A percentile compares a stretch with the other conserved stretches of the same genome.
Evolutionary conservation across 495 filamentous ascomycete genomes (phyloP).

Genomic region (Hypomontagnella submonticulosa): DNA sequence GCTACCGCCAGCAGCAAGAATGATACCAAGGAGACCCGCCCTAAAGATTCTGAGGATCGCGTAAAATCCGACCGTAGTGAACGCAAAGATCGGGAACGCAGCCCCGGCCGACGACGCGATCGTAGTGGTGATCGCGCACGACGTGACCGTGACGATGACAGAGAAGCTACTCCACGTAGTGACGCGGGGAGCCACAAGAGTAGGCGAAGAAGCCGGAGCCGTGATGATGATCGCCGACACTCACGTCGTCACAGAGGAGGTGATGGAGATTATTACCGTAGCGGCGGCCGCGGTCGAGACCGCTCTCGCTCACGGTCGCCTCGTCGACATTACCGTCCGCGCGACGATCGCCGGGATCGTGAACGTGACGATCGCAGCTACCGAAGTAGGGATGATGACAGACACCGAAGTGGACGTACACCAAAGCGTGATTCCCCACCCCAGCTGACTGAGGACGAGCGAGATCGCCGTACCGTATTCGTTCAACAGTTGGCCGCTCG

Average conservation of each 20-base stretch:
- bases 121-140: conserved; percentile 66
- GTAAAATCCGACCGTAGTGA: conserved; percentile 46
- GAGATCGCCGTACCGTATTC: conserved; percentile 96
- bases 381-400: conserved; percentile 65
- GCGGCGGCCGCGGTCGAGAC: conserved; percentile 66
- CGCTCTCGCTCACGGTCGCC: conserved; percentile 82
- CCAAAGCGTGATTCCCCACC: conserved; percentile 61
- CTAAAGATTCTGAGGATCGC: conserved; percentile 44
- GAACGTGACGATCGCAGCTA: conserved; percentile 58
- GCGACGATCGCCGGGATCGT: conserved; percentile 67
- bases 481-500: conserved; percentile 97
- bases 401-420: conserved; percentile 62
- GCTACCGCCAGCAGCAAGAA: conserved; percentile 74
- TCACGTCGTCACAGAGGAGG: conserved; percentile 81
- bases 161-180: conserved; percentile 75
- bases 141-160: conserved; percentile 53
- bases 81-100: conserved; percentile 59
- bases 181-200: conserved; percentile 87
- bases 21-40: conserved; percentile 60
- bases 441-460: conserved; percentile 91
- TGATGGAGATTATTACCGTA: conserved; percentile 79
- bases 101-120: conserved; percentile 71
- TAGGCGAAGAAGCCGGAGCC: conserved; percentile 84
- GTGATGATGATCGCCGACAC: conserved; percentile 80
- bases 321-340: conserved; percentile 80